Percentiles rank a stretch among this genome's conserved stretches.
Conservation (phyloP, 345 rosid species). For the Eucalyptus tenuipes region DNA sequence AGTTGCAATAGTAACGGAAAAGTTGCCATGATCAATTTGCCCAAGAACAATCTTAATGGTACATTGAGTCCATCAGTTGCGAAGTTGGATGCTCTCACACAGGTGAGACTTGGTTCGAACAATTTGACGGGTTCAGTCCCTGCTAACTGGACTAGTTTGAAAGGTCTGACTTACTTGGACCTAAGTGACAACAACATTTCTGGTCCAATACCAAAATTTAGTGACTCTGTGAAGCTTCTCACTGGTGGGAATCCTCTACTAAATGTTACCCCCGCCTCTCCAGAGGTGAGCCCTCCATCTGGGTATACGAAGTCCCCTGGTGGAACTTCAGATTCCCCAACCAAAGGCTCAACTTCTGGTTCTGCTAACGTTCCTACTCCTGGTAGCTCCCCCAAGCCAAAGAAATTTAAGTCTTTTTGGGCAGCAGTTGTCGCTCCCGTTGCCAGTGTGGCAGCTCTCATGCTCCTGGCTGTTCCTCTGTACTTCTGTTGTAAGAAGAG, state of each 20-base stretch:
- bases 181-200: conserved; percentile 43
- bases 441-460: conserved; percentile 28
- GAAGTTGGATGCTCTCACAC: conserved; percentile 25
- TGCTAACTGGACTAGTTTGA: conserved; percentile 42
- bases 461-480: conserved; percentile 28
- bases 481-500: conserved; percentile 36
- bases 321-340: background rate
- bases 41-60: conserved; percentile 41
- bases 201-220: conserved; percentile 46
- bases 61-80: conserved; percentile 53
- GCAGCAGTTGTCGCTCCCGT: conserved; percentile 34
- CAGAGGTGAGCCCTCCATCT: conserved; percentile 8
- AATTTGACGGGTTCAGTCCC: conserved; percentile 39
- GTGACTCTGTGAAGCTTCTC: conserved; percentile 9
- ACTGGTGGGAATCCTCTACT: conserved; percentile 31
- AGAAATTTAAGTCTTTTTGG: conserved; percentile 5
- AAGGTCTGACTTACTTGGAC: conserved; percentile 38
- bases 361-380: background rate
- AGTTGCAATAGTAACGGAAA: conserved; percentile 6
- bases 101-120: conserved; percentile 35
- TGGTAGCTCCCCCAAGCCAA: conserved; percentile 1
- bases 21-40: conserved; percentile 28
- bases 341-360: conserved; percentile 3
- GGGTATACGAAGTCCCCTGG: background rate
- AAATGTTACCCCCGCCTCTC: conserved; percentile 3